phyloP scores from a whole-genome alignment of 306 rosid species.

The Castanea mollissima region DNA sequence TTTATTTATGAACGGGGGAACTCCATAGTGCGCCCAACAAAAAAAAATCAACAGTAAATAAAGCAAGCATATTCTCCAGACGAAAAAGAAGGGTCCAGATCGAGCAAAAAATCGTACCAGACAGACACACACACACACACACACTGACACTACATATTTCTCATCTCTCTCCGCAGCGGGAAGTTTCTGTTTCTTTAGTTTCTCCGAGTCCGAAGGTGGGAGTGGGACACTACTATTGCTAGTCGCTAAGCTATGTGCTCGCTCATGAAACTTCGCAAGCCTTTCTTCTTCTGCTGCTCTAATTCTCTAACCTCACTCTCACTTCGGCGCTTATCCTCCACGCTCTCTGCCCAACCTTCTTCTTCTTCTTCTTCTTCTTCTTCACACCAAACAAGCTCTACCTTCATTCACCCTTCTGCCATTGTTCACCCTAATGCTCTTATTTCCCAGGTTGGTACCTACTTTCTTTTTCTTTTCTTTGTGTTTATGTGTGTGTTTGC shows the following conservation, averaged over 20 bases:
- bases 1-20: too few species aligned
- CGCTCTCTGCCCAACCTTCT: background rate
- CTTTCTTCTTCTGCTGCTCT: background rate
- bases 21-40: too few species aligned
- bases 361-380: conserved; percentile 12
- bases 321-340: conserved; percentile 40
- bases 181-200: too few species aligned
- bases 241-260: conserved; percentile 31
- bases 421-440: conserved; percentile 72
- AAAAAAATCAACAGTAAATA: too few species aligned
- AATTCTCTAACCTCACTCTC: conserved; percentile 17
- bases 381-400: background rate
- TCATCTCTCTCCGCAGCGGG: too few species aligned
- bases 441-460: conserved; percentile 51
- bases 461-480: conserved; percentile 8
- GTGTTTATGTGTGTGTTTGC: background rate
- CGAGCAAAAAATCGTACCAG: background rate
- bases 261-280: conserved; percentile 34
- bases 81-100: background rate
- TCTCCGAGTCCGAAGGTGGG: too few species aligned
- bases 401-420: conserved; percentile 64
- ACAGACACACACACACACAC: too few species aligned
- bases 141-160: too few species aligned
- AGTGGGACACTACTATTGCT: too few species aligned
- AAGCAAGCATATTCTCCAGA: too few species aligned